Evolutionary conservation across 176 grass and related monocot genomes (phyloP), one percentile per base, ranked within the genome.

Genomic region (Luzula sylvatica): DNA sequence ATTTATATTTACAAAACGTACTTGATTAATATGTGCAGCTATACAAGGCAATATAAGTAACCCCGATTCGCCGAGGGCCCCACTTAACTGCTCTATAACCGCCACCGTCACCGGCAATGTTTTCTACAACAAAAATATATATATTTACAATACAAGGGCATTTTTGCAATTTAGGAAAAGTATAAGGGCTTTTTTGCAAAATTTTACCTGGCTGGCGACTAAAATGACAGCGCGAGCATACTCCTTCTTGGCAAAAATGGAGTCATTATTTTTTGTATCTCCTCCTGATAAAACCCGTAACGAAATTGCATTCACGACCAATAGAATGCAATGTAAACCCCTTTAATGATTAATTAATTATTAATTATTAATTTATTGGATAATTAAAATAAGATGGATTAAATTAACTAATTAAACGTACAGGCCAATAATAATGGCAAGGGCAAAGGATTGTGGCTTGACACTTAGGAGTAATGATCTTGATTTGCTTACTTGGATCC

Each of bases 401-500:
- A 8, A 12, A 25, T 35, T 9, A 61, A 28, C 13, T 52, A 41
- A 53, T 42, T 74, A 62, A 72, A 40, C 77, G 8, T 96, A 96
- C 84, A 76, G 56, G 85, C 84, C 90, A 70, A 86, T 62, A 66
- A 46, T 17, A 51, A 89, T 23, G 38, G 74, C 75, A 53, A 61
- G 47, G 46, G 71, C 71, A 65, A 96, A 79, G 69, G 77, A 67
- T 79, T 84, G 66, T 50, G 75, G 47, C 63, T 79, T 64, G 50
- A 89, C 64, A 45, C 73, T 76, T 63, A 96, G 72, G 26, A 96
- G 82, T 53, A 95, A 49, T 4, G 80, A 79, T 82, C 90, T 88
- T 54, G 84, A 95, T 82, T 63, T 88, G 72, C 90, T 96, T 61
- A 96, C 84, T 89, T 96, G 84, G 58, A 96, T 96, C 90, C 80